A percentile compares a stretch with the other conserved stretches of the same genome.
Evolutionary conservation across 371 early-diverging fungal genomes (phyloP).

Genomic region (Syncephalastrum sp.): DNA sequence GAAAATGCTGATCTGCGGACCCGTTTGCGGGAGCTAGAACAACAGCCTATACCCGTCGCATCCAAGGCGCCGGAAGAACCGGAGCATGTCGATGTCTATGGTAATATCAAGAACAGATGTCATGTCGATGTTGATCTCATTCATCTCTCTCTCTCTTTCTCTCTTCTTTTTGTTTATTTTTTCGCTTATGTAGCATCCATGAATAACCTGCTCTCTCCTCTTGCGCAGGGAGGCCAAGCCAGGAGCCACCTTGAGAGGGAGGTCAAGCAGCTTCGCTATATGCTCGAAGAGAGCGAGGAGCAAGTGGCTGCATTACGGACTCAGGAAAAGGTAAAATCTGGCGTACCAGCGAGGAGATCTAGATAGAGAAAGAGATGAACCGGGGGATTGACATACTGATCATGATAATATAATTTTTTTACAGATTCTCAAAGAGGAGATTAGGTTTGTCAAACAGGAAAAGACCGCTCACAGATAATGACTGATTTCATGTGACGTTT

Average conservation of each 20-base stretch:
- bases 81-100: constrained; percentile 22
- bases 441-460: constrained; percentile 20
- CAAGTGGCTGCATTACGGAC: constrained; percentile 47
- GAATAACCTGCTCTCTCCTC: constrained; percentile 34
- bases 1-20: constrained; percentile 9
- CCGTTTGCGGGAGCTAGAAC: constrained; percentile 1
- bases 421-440: constrained; percentile 43
- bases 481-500: neutral
- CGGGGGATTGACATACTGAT: neutral
- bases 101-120: neutral
- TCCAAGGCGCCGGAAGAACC: constrained; percentile 5
- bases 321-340: constrained; percentile 55
- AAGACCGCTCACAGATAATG: neutral
- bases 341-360: too few species aligned
- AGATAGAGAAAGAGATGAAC: neutral
- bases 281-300: constrained; percentile 62
- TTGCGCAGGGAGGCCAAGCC: constrained; percentile 23
- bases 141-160: too few species aligned
- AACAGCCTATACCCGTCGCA: constrained; percentile 2
- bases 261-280: constrained; percentile 51
- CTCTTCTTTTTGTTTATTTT: neutral
- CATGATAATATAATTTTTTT: neutral
- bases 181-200: constrained; percentile 30
- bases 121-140: neutral
- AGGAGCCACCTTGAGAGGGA: constrained; percentile 34